Percentiles rank a stretch among this genome's conserved stretches.
Conservation (phyloP, 2,329 filamentous ascomycete genomes). For the Dactylellina drechsleri region DNA sequence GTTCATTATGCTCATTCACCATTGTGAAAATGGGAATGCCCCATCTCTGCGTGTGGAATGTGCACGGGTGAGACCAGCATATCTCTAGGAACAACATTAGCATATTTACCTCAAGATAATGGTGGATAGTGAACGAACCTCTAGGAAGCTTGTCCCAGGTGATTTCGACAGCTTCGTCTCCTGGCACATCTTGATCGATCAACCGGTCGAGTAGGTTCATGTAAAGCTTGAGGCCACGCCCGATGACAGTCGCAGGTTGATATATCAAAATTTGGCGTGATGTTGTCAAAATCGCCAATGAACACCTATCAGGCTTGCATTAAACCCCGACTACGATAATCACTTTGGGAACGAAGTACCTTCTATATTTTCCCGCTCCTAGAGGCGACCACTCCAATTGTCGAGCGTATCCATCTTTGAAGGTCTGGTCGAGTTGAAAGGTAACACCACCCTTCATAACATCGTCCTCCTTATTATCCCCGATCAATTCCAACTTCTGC, state of each 20-base stretch:
- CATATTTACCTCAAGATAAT: neutral
- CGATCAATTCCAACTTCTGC: conserved; percentile 44
- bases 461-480: conserved; percentile 38
- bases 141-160: conserved; percentile 49
- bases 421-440: conserved; percentile 49
- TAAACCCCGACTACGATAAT: neutral
- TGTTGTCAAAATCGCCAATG: conserved; percentile 36
- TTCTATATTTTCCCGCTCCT: conserved; percentile 36
- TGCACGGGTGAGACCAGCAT: conserved; percentile 48
- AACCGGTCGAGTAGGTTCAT: conserved; percentile 46
- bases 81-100: conserved; percentile 21
- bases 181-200: conserved; percentile 47
- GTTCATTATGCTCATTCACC: conserved; percentile 42
- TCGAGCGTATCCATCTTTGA: conserved; percentile 42
- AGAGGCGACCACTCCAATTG: conserved; percentile 53
- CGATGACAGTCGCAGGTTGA: conserved; percentile 46
- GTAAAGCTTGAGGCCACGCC: conserved; percentile 34
- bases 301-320: conserved; percentile 13
- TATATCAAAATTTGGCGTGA: conserved; percentile 46
- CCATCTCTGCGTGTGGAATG: conserved; percentile 37
- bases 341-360: conserved; percentile 9
- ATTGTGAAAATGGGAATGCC: conserved; percentile 45
- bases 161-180: conserved; percentile 40
- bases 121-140: conserved; percentile 6
- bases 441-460: conserved; percentile 46